A percentile compares a stretch with the other conserved stretches of the same genome.
These are phyloP conservation scores for Beta corolliflora DNA, from an alignment of 179 eudicot genomes.

Conservation along the genomic window DNA sequence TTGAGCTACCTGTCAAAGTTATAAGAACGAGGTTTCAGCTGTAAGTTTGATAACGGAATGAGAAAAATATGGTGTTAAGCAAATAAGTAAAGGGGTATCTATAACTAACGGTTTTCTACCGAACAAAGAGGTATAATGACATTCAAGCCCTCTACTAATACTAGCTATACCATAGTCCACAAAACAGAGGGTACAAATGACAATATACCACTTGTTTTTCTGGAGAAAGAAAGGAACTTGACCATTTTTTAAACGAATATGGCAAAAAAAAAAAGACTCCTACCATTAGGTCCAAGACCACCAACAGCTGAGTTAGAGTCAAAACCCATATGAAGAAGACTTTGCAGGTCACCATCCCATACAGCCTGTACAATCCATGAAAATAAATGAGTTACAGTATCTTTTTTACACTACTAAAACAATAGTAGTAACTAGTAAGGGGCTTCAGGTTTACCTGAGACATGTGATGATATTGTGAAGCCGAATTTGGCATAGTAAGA, in stretches of 20 bases:
- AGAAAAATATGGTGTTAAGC: not conserved
- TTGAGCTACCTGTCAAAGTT: constrained; percentile 38
- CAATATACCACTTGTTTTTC: too few relatives aligned
- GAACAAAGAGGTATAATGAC: too few relatives aligned
- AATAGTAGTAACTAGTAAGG: not conserved
- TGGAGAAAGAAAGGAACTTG: too few relatives aligned
- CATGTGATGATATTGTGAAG: constrained; percentile 56
- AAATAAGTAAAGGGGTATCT: too few relatives aligned
- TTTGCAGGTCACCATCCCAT: constrained; percentile 82
- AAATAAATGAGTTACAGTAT: not conserved
- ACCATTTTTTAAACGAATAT: too few relatives aligned
- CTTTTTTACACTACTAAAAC: not conserved
- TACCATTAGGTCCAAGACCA: constrained; percentile 43
- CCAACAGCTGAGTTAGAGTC: constrained; percentile 36
- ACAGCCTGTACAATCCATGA: constrained; percentile 43
- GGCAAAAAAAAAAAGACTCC: not conserved
- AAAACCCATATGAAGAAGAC: constrained; percentile 73
- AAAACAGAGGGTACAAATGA: too few relatives aligned
- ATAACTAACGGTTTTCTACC: too few relatives aligned
- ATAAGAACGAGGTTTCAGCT: constrained; percentile 13
- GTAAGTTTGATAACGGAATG: not conserved
- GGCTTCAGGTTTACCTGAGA: constrained; percentile 57
- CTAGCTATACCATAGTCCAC: too few relatives aligned
- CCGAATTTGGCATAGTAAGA: constrained; percentile 45
- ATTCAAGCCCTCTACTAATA: too few relatives aligned